Conservation (phyloP, 768 basidiomycete species). For the Pleurotus djamor region DNA sequence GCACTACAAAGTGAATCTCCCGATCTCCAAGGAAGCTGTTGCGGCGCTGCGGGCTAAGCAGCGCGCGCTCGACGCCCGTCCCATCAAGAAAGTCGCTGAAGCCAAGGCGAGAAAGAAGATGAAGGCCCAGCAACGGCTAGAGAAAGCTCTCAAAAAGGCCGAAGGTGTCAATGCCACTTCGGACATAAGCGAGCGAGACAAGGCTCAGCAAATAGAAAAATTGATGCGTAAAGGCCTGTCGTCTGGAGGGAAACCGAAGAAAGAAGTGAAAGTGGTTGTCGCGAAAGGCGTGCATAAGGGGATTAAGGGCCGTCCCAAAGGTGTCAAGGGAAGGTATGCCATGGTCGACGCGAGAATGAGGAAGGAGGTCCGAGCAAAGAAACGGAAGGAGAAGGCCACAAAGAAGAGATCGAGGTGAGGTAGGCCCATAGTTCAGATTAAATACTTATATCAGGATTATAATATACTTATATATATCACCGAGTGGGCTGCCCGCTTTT, state of each 20-base stretch:
- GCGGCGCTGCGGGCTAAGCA: constrained; percentile 83
- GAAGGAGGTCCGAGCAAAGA: constrained; percentile 89
- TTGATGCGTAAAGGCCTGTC: constrained; percentile 81
- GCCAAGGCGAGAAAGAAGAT: constrained; percentile 97
- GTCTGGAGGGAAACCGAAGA: constrained; percentile 62
- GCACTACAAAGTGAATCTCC: constrained; percentile 90
- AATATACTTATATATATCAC: too few relatives aligned
- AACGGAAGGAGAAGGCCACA: constrained; percentile 72
- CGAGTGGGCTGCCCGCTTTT: too few relatives aligned
- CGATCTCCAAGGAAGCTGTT: constrained; percentile 96
- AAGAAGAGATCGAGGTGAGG: constrained; percentile 50
- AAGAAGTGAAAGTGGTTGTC: constrained; percentile 84
- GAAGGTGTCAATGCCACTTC: constrained; percentile 86
- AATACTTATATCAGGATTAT: too few relatives aligned
- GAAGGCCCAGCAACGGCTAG: constrained; percentile 79
- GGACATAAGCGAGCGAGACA: constrained; percentile 94
- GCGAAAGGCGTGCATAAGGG: constrained; percentile 91
- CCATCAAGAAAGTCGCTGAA: constrained; percentile 98
- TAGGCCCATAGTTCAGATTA: neutral
- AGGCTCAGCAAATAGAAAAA: constrained; percentile 91
- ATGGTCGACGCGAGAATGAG: constrained; percentile 95
- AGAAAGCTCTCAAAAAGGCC: constrained; percentile 95
- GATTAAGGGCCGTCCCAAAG: constrained; percentile 89
- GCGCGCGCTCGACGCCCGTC: constrained; percentile 91
- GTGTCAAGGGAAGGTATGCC: constrained; percentile 91